Conservation (phyloP, 2,329 filamentous ascomycete species). For the Ceratocystiopsis minuta region DNA sequence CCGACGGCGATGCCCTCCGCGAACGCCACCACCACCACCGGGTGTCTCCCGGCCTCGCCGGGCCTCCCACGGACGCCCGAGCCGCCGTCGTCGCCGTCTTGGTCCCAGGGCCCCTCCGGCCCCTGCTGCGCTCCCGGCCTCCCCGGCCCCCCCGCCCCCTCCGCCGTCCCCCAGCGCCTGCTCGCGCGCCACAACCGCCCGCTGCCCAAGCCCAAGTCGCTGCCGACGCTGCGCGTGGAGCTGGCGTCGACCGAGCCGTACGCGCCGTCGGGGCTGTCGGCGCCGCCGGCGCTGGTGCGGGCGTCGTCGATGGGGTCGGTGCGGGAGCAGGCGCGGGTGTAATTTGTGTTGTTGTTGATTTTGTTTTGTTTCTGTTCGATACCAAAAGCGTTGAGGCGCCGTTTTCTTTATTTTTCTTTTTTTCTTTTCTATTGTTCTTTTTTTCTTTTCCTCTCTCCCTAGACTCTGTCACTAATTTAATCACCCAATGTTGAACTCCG, state of each 20-base stretch:
- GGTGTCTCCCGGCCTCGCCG: too few relatives aligned
- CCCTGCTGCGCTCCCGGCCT: background rate
- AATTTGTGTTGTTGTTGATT: background rate
- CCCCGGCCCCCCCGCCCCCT: background rate
- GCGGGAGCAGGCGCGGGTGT: too few relatives aligned
- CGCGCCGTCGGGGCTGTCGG: slow-evolving; percentile 4
- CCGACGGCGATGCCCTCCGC: too few relatives aligned
- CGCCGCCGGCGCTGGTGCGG: background rate
- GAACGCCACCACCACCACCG: too few relatives aligned
- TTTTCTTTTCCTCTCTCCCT: too few relatives aligned
- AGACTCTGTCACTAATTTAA: too few relatives aligned
- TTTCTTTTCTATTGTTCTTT: background rate
- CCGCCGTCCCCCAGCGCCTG: too few relatives aligned
- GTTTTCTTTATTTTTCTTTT: background rate
- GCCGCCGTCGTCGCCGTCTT: too few relatives aligned
- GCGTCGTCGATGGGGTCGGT: background rate
- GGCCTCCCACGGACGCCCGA: background rate
- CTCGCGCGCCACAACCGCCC: too few relatives aligned
- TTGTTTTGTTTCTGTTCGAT: background rate
- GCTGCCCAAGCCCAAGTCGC: too few relatives aligned
- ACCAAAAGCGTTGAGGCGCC: too few relatives aligned
- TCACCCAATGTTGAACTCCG: slow-evolving; percentile 12
- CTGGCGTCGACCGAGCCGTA: slow-evolving; percentile 7
- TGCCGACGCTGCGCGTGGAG: background rate
- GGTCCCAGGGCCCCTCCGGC: too few relatives aligned